Percentiles rank a stretch among this genome's conserved stretches.
These are phyloP conservation scores for Sarcodon sp. DNA, from an alignment of 768 basidiomycete genomes.

Conservation along the genomic window DNA sequence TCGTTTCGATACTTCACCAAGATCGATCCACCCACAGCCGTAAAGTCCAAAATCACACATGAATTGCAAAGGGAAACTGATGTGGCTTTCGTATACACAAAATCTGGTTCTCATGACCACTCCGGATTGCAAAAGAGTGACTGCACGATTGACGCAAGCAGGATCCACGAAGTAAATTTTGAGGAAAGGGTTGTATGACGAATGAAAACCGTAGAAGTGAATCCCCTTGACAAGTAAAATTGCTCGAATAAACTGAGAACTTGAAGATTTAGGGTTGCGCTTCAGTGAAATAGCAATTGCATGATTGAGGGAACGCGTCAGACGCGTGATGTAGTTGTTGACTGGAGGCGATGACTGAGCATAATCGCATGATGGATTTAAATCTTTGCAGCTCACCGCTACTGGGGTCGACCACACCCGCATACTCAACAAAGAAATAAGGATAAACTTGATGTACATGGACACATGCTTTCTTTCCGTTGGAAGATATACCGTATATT, in stretches of 20 bases:
- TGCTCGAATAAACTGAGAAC: slow-evolving; percentile 55
- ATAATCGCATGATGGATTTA: background rate
- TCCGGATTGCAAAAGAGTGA: slow-evolving; percentile 70
- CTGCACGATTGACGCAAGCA: slow-evolving; percentile 47
- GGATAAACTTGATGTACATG: slow-evolving; percentile 92
- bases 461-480: slow-evolving; percentile 68
- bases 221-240: slow-evolving; percentile 87
- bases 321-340: slow-evolving; percentile 50
- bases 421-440: slow-evolving; percentile 85
- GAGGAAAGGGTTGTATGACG: slow-evolving; percentile 75
- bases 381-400: slow-evolving; percentile 32
- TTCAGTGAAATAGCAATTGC: slow-evolving; percentile 77
- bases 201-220: slow-evolving; percentile 91
- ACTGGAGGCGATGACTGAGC: slow-evolving; percentile 31
- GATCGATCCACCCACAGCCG: slow-evolving; percentile 84
- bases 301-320: slow-evolving; percentile 70
- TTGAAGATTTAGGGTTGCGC: slow-evolving; percentile 47
- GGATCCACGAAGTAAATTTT: slow-evolving; percentile 77
- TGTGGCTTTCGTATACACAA: slow-evolving; percentile 79
- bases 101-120: slow-evolving; percentile 72
- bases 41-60: slow-evolving; percentile 92
- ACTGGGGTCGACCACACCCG: slow-evolving; percentile 46
- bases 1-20: slow-evolving; percentile 55
- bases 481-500: slow-evolving; percentile 76
- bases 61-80: slow-evolving; percentile 83